A percentile compares a stretch with the other conserved stretches of the same genome.
Evolutionary conservation across 768 basidiomycete genomes (phyloP).

Genomic region (Collybia nuda): DNA sequence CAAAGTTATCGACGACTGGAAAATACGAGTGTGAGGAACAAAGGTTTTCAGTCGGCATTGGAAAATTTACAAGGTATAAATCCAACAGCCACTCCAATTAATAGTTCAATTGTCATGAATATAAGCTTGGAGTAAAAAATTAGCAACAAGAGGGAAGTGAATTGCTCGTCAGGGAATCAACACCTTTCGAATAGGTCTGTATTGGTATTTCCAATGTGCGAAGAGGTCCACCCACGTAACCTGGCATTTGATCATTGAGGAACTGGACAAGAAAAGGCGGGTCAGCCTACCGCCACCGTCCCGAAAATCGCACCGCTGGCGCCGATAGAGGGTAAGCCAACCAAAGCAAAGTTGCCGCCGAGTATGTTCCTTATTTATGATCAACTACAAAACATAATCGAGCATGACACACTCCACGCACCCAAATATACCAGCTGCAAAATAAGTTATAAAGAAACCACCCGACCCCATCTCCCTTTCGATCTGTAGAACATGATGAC

Average conservation of each 20-base stretch:
- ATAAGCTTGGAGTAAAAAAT: slow-evolving; percentile 51
- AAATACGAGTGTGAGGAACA: background rate
- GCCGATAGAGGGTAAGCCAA: slow-evolving; percentile 86
- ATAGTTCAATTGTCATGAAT: slow-evolving; percentile 83
- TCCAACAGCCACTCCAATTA: slow-evolving; percentile 83
- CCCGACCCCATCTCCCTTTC: slow-evolving; percentile 90
- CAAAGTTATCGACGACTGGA: slow-evolving; percentile 88
- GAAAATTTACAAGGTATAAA: slow-evolving; percentile 70
- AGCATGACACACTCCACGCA: slow-evolving; percentile 25
- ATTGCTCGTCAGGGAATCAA: slow-evolving; percentile 6
- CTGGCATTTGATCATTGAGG: slow-evolving; percentile 25
- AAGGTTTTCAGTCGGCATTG: background rate
- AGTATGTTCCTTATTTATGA: slow-evolving; percentile 63
- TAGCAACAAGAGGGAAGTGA: background rate
- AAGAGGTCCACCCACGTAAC: slow-evolving; percentile 87
- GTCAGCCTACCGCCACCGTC: slow-evolving; percentile 62
- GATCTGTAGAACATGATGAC: slow-evolving; percentile 45
- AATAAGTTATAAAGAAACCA: slow-evolving; percentile 84
- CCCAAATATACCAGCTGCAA: slow-evolving; percentile 93
- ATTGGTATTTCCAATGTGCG: slow-evolving; percentile 90
- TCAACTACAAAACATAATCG: background rate
- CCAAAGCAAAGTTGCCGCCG: slow-evolving; percentile 90
- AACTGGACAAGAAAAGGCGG: background rate
- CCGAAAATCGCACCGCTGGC: slow-evolving; percentile 95
- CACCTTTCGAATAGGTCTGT: slow-evolving; percentile 79